Evolutionary conservation across 257 asterid species (phyloP), one percentile per base, ranked within the genome.

Genomic region (Solanum commersonii): DNA sequence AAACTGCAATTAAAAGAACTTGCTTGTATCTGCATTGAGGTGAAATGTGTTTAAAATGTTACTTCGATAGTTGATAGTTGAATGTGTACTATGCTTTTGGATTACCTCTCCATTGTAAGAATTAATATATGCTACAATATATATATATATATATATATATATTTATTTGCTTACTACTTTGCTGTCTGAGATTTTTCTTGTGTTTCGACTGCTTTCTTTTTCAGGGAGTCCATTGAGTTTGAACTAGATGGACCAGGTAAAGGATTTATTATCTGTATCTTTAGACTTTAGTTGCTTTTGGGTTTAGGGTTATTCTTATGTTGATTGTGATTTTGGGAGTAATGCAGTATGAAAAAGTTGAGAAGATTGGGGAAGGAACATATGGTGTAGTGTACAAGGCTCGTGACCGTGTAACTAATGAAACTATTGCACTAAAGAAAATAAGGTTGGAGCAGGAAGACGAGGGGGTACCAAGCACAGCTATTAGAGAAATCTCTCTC

Each of bases 391-490:
- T 97, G 25, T 97, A 97, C 92, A 97, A 96, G 93, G 99, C 98
- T 89, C 97, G 96, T 88, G 98, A 96, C 89, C 96, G 94, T 60
- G 82, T 78, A 74, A 96, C 99, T 20, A 97, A 97, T 92, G 96
- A 95, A 91, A 96, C 98, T 71, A 95, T 97, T 85, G 98, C 99
- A 68, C 90, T 97, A 92, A 97, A 97, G 95, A 97, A 97, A 93
- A 97, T 97, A 89, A 94, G 99, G 44, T 93, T 97, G 90, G 98
- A 97, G 94, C 98, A 97, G 92, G 99, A 97, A 88, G 99, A 97
- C 87, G 99, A 97, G 88, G 99, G 99, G 67, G 99, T 97, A n/a
- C 99, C 99, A 16, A 97, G 98, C 91, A 97, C 98, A 6, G 98
- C 99, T 88, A 97, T 97, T 82, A 93, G 98, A 91, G 99, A 96